Conservation (phyloP, 257 asterid species). For the Solanum habrochaites region DNA sequence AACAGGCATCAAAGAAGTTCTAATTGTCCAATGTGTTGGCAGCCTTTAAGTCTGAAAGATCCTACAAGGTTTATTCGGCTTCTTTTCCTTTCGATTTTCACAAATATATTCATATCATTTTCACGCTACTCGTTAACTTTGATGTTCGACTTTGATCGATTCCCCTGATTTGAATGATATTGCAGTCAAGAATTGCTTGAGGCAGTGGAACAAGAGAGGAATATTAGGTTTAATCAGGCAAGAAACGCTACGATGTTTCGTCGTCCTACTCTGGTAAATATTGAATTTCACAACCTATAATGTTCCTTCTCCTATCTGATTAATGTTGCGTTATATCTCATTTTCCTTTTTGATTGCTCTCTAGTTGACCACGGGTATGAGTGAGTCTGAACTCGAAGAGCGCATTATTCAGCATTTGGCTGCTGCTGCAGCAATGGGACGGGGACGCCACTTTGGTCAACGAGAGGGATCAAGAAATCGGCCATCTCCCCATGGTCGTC, state of each 20-base stretch:
- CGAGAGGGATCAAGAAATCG: constrained; percentile 58
- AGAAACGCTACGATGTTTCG: constrained; percentile 56
- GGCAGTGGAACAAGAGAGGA: constrained; percentile 73
- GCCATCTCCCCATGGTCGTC: constrained; percentile 42
- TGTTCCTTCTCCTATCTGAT: not conserved
- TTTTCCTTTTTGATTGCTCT: constrained; percentile 2
- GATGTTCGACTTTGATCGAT: not conserved
- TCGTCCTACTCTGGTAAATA: constrained; percentile 69
- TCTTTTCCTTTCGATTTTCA: not conserved
- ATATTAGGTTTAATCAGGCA: constrained; percentile 38
- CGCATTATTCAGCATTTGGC: constrained; percentile 85
- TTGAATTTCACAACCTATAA: constrained; percentile 37
- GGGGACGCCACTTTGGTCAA: constrained; percentile 51
- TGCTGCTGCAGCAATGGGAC: constrained; percentile 86
- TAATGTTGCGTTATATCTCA: not conserved
- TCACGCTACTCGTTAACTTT: not conserved
- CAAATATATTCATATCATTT: not conserved
- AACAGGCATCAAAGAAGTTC: constrained; percentile 96
- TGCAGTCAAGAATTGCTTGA: constrained; percentile 91
- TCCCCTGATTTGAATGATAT: not conserved
- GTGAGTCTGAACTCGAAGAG: constrained; percentile 68
- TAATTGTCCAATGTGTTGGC: constrained; percentile 98
- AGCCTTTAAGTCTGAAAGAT: constrained; percentile 71
- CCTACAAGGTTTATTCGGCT: constrained; percentile 30
- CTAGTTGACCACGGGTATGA: constrained; percentile 59